These are phyloP conservation scores for Zygosaccharomyces pseudobailii DNA, from an alignment of 1,139 yeast species.

Conservation along the genomic window DNA sequence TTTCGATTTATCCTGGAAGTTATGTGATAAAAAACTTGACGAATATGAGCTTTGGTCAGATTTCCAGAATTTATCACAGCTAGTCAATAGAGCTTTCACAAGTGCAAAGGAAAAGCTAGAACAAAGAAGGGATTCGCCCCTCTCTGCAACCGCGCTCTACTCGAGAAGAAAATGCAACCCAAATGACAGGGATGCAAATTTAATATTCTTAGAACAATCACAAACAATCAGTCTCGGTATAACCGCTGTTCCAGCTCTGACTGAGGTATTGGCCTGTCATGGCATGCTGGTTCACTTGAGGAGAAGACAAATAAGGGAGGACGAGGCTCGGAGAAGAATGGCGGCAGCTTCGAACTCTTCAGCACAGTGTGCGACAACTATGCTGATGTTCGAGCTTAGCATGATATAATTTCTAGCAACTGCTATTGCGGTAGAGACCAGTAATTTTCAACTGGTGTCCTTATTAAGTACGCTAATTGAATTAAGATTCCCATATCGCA, in stretches of 20 bases:
- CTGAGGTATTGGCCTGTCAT: conserved; percentile 15
- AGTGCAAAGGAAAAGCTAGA: background rate
- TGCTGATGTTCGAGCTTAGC: too few species aligned
- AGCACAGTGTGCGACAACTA: too few species aligned
- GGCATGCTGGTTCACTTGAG: conserved; percentile 11
- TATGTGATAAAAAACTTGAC: background rate
- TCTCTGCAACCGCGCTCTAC: conserved; percentile 10
- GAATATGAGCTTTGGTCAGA: background rate
- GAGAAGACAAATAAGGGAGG: too few species aligned
- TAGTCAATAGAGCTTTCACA: background rate
- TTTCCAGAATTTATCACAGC: background rate
- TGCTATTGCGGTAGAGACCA: too few species aligned
- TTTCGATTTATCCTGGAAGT: background rate
- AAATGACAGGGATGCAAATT: conserved; percentile 4
- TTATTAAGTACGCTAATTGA: too few species aligned
- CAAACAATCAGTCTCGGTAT: conserved; percentile 9
- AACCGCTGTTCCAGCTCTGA: conserved; percentile 12
- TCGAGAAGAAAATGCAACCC: conserved; percentile 4
- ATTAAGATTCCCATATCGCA: too few species aligned
- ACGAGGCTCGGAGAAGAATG: too few species aligned
- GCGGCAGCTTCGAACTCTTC: too few species aligned
- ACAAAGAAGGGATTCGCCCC: background rate
- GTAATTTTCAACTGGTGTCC: too few species aligned
- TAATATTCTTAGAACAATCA: conserved; percentile 13
- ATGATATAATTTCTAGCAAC: too few species aligned